phyloP scores from a whole-genome alignment of 1,139 yeast genomes.

The Saccharomyces uvarum region DNA sequence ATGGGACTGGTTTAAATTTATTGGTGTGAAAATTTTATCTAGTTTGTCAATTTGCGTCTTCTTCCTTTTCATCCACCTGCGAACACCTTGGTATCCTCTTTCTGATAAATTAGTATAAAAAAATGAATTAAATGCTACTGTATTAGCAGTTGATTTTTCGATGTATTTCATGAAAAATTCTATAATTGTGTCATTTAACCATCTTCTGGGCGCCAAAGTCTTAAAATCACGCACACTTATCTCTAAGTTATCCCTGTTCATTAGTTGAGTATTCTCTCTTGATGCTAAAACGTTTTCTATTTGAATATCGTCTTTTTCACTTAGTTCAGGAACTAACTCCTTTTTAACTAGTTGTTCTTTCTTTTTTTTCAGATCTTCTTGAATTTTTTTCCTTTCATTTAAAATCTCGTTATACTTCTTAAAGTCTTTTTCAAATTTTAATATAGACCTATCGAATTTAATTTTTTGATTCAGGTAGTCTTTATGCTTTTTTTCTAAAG shows the following conservation, averaged over 20 bases:
- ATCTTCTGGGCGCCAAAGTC: constrained; percentile 60
- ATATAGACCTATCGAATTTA: constrained; percentile 19
- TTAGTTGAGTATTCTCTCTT: constrained; percentile 31
- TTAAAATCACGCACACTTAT: constrained; percentile 58
- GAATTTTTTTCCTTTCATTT: constrained; percentile 37
- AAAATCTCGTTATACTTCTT: constrained; percentile 38
- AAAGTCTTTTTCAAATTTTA: constrained; percentile 33
- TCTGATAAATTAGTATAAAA: constrained; percentile 65
- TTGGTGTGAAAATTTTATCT: constrained; percentile 69
- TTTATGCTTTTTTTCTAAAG: constrained; percentile 25
- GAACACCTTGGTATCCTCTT: constrained; percentile 75
- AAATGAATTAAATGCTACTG: constrained; percentile 79
- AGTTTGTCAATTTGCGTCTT: constrained; percentile 59
- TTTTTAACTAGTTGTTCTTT: constrained; percentile 27
- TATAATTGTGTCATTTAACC: constrained; percentile 90
- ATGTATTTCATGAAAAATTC: constrained; percentile 70
- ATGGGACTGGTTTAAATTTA: constrained; percentile 74
- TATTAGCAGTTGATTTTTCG: constrained; percentile 30
- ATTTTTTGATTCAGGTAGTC: constrained; percentile 21
- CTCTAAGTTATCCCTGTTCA: constrained; percentile 48
- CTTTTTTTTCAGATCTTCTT: constrained; percentile 34
- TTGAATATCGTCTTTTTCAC: constrained; percentile 29
- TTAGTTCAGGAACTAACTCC: constrained; percentile 28
- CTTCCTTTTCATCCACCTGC: constrained; percentile 83
- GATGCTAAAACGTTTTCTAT: constrained; percentile 38